phyloP scores from a whole-genome alignment of 805 yeast genomes.

The Grigorovia transvaalensis region DNA sequence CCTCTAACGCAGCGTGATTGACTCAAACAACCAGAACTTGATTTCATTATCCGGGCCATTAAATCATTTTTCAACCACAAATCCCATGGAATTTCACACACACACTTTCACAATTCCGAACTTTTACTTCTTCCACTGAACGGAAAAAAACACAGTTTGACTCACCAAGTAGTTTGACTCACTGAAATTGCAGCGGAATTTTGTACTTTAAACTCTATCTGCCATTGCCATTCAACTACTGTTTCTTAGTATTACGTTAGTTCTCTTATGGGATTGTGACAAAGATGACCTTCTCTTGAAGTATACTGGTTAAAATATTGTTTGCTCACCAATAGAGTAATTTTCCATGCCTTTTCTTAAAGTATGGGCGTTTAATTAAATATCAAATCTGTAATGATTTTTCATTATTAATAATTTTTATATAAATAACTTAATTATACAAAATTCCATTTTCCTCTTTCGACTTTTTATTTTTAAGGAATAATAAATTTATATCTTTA shows the following conservation, averaged over 20 bases:
- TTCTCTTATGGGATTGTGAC: not conserved
- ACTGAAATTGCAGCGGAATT: not conserved
- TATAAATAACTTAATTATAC: not conserved
- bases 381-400: not conserved
- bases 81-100: constrained; percentile 1
- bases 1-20: no score
- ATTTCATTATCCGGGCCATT: not conserved
- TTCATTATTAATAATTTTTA: not conserved
- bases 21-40: not conserved
- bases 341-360: not conserved
- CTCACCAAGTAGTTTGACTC: not conserved
- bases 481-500: not conserved
- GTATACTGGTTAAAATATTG: not conserved
- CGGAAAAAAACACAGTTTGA: not conserved
- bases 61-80: not conserved
- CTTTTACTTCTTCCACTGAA: no score
- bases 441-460: not conserved
- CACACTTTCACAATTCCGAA: not conserved
- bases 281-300: not conserved
- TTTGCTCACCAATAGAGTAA: not conserved
- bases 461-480: not conserved
- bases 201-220: not conserved
- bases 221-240: not conserved
- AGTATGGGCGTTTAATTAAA: not conserved
- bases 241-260: not conserved